Evolutionary conservation across 2,329 filamentous ascomycete genomes (phyloP), one percentile per base, ranked within the genome.

Genomic region (Calycina herbarum): DNA sequence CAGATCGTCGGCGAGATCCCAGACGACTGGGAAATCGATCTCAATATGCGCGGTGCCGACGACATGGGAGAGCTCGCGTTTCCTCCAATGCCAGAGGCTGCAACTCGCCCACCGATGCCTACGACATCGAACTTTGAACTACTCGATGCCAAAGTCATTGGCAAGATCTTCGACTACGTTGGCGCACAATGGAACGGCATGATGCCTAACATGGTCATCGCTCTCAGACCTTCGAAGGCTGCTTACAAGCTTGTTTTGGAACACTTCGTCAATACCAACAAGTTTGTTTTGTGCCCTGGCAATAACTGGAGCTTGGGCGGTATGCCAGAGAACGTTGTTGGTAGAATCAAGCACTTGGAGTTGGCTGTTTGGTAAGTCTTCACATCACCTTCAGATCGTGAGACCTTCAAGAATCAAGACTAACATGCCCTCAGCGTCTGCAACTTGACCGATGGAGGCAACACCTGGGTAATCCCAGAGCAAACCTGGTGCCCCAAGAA

Each of bases 361-460:
- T 27, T 54, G 48, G n/a, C 48, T 1, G 48, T 54, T 54, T 54
- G 48, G 48, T 54, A 24, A 54, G 48, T 24, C n/a, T 11, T 24
- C 24, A 6, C n/a, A 6, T 13, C 48, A 54, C 20, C 11, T 40
- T 40, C 38, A 54, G 13, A 11, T 24, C 7, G 20, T 3, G 7
- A 27, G 10, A 3, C 10, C 10, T 54, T 27, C n/a, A 24, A 51
- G 10, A 24, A 24, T 27, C n/a, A 27, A 54, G 13, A 7, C 20
- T 54, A 13, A 54, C 20, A 27, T 6, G 20, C 0, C 20, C 27
- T 7, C 27, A 54, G 48, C 48, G 48, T 24, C 15, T 54, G 48
- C 48, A 54, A 54, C 48, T 54, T 54, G 48, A 54, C 48, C 4
- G 48, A 54, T 54, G 48, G 48, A 11, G 48, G 27, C 24, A 54